Base-by-base conservation (phyloP, 257 asterid genomes). In the Mentha longifolia region DNA sequence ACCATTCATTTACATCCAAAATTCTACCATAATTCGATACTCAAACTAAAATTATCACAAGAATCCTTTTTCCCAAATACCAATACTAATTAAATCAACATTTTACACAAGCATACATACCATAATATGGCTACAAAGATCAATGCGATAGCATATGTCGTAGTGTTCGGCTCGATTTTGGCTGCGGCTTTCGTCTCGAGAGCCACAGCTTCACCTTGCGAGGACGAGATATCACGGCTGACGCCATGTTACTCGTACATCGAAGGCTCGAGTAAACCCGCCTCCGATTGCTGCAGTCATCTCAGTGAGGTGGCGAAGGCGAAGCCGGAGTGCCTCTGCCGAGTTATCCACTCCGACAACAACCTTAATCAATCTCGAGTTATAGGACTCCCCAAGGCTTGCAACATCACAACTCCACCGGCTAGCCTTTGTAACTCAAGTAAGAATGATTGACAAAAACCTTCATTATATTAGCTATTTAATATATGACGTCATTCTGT, bases 321-420 rank as follows among this genome's bases (percentile, higher is more conserved):
- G 3, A 25, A 49, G 12, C 63, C 77, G 3, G 61, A 64, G 4
- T 76, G 80, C 31, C 57, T 76, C 2, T 76, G 80, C 12, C 37
- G 37, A 25, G 60, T 76, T 14, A 31, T 64, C 7, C 22, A 59
- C 9, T 30, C 62, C 33, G 68, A 59, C 2, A 58, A 28, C 7
- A 46, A 61, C 46, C 47, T 70, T 16, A 71, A 76, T 52, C 41
- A 7, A 31, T 74, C 82, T 46, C 85, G 77, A 3, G 79, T 80
- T 42, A 17, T 73, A 49, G 69, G 65, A 3, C 83, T 86, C 70
- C 92, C 92, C 0, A 71, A 42, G 9, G 79, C 76, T 37, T 86
- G 89, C 70, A 79, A 81, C 61, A 71, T 82, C n/a, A 83, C 67
- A 57, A 72, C 86, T 28, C 87, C 91, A 31, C 71, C 84, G 4